Evolutionary conservation across 352 stramenopile species (phyloP), one percentile per base, ranked within the genome.

Genomic region (Globisporangium spinosum): DNA sequence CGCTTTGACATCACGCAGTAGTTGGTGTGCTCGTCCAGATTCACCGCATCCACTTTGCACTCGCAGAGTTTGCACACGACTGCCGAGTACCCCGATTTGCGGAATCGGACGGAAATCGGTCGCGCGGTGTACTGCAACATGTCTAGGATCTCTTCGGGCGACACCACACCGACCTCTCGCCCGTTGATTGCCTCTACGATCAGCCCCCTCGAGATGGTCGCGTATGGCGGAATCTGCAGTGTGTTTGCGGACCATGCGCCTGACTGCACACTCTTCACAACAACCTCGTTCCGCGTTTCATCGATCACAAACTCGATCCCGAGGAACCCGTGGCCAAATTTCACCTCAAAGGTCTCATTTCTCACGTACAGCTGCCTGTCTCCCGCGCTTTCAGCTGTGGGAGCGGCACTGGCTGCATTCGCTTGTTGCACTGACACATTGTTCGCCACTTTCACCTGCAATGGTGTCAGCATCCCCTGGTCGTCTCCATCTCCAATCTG

Each of bases 11-110:
- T 79, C 20, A 94, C 81, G 38, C 88, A 95, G 45, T 79, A 94
- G 27, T 91, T 87, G 0, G 82, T 93, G 63, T 95, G 88, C 32
- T 91, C 85, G 23, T 91, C 78, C 64, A 95, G 67, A 15, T 64
- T 74, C 34, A 67, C 79, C 3, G 83, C 82, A 25, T 94, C 83
- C 20, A 95, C 79, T 64, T 80, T 82, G 38, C 75, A 86, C 68
- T 95, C 88, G 51, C 88, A 95, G 13, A 95, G 75, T 63, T 93
- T 93, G 67, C 88, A 95, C 29, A 95, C 77, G 9, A 91, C 82
- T 45, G 74, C 71, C 1, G 73, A 76, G 38, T 75, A 74, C 15
- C 72, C 74, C 10, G 69, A 76, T 23, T 73, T 77, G 27, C 74
- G 77, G 53, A 95, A 95, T 17, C 75, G 85, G 25, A 95, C 73